A percentile compares a stretch with the other conserved stretches of the same genome.
These are phyloP conservation scores for Rutstroemia sp. DNA, from an alignment of 2,329 filamentous ascomycete species.

Conservation along the genomic window DNA sequence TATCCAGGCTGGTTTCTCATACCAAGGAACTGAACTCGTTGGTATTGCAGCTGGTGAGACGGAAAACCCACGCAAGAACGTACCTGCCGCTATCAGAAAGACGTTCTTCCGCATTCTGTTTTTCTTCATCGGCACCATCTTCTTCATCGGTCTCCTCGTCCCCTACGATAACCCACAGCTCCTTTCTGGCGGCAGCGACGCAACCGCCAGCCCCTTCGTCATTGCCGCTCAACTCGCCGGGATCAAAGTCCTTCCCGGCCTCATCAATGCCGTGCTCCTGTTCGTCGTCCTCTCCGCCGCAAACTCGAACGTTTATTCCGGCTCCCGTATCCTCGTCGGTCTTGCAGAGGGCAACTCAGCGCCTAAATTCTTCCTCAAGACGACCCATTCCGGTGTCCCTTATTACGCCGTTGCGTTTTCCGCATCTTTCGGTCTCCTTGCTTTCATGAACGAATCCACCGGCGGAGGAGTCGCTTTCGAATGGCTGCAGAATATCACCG, in stretches of 20 bases:
- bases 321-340: slow-evolving; percentile 48
- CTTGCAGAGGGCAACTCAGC: slow-evolving; percentile 48
- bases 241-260: slow-evolving; percentile 44
- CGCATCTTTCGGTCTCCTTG: slow-evolving; percentile 53
- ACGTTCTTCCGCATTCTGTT: slow-evolving; percentile 50
- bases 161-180: slow-evolving; percentile 45
- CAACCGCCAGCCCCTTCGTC: slow-evolving; percentile 45
- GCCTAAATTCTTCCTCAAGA: slow-evolving; percentile 43
- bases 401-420: slow-evolving; percentile 47
- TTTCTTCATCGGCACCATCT: slow-evolving; percentile 43
- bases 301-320: slow-evolving; percentile 52
- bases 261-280: slow-evolving; percentile 55
- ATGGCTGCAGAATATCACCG: slow-evolving; percentile 66
- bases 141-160: slow-evolving; percentile 51
- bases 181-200: slow-evolving; percentile 44
- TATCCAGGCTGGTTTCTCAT: slow-evolving; percentile 42
- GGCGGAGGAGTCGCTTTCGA: slow-evolving; percentile 55
- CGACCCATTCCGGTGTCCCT: slow-evolving; percentile 44
- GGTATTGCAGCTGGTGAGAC: slow-evolving; percentile 61
- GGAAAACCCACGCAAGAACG: slow-evolving; percentile 50
- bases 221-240: slow-evolving; percentile 54
- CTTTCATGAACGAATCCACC: slow-evolving; percentile 58
- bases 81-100: slow-evolving; percentile 57
- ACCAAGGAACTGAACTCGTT: slow-evolving; percentile 55
- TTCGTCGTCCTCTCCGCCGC: slow-evolving; percentile 51